Evolutionary conservation across 208 protist genomes (phyloP), one percentile per base, ranked within the genome.

Genomic region (Blastocrithidia nonstop): DNA sequence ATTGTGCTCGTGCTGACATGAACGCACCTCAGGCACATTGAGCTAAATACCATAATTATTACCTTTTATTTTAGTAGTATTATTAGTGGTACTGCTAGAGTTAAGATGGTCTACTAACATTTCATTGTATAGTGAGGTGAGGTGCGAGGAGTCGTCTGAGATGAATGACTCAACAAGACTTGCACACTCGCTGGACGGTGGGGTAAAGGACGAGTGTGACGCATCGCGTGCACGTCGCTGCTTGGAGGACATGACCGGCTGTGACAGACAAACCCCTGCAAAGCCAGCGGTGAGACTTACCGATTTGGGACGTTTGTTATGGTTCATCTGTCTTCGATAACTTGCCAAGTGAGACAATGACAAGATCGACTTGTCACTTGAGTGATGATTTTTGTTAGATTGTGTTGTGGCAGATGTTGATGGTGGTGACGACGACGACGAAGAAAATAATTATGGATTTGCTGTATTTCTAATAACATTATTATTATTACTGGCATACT

Each of bases 101-200:
- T 52, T 66, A 26, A 89, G 70, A 23, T 86, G 66, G 35, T 72
- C 71, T 3, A 76, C 80, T n/a, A 89, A 61, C 15, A 83, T 61
- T 44, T 89, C 80, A 53, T 80, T 86, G 56, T 89, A 89, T 19
- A 89, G 63, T 13, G 80, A 89, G 3, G 72, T 75, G 50, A 75
- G 68, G 50, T 83, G 84, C 3, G 66, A 68, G 7, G 75, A 85
- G 54, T 89, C 80, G 45, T 89, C 75, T 1, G 80, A 89, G 9
- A 89, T 59, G 27, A 78, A 61, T 19, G 80, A 89, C 36, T 89
- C 80, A 4, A 61, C 71, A 42, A 83, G 71, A 42, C 74, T 84
- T 11, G 62, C 62, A 25, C 54, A 55, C 13, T 57, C 52, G 45
- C 63, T 74, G 0, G 72, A 78, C 17, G 66, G 51, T 13, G 56